Percentiles rank a stretch among this genome's conserved stretches.
These are phyloP conservation scores for Pleoardoris graminearum DNA, from an alignment of 2,329 filamentous ascomycete species.

Conservation along the genomic window DNA sequence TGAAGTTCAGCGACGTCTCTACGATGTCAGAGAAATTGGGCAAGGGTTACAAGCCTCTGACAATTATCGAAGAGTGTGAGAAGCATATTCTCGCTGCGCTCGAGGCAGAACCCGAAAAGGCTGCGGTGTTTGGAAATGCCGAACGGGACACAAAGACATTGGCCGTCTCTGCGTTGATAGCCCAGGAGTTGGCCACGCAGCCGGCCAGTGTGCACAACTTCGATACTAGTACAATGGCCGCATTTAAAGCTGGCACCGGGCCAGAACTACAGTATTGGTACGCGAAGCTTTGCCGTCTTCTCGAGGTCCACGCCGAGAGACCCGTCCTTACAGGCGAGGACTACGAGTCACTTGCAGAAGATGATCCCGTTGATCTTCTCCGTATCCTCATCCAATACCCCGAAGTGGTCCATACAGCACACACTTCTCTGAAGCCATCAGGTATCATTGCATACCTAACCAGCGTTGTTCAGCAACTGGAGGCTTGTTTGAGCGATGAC, in stretches of 20 bases:
- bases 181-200: constrained; percentile 34
- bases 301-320: constrained; percentile 16
- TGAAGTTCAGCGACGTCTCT: constrained; percentile 74
- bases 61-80: constrained; percentile 62
- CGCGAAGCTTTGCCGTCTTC: constrained; percentile 22
- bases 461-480: constrained; percentile 30
- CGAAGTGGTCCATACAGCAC: constrained; percentile 30
- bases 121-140: constrained; percentile 19
- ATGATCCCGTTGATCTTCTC: constrained; percentile 31
- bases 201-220: constrained; percentile 29
- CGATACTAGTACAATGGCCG: constrained; percentile 26
- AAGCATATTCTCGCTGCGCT: constrained; percentile 19
- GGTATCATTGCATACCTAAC: constrained; percentile 34
- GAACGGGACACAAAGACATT: constrained; percentile 18
- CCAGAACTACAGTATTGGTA: constrained; percentile 39
- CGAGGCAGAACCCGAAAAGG: constrained; percentile 25
- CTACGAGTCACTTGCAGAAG: constrained; percentile 25
- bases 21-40: constrained; percentile 44
- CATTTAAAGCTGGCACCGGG: constrained; percentile 36
- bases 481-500: constrained; percentile 24
- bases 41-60: constrained; percentile 69
- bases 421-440: constrained; percentile 33
- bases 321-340: constrained; percentile 27
- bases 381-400: constrained; percentile 37
- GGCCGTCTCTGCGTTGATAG: constrained; percentile 28